Base-by-base conservation (phyloP, 1,139 yeast genomes). In the Yamadazyma sp. region DNA sequence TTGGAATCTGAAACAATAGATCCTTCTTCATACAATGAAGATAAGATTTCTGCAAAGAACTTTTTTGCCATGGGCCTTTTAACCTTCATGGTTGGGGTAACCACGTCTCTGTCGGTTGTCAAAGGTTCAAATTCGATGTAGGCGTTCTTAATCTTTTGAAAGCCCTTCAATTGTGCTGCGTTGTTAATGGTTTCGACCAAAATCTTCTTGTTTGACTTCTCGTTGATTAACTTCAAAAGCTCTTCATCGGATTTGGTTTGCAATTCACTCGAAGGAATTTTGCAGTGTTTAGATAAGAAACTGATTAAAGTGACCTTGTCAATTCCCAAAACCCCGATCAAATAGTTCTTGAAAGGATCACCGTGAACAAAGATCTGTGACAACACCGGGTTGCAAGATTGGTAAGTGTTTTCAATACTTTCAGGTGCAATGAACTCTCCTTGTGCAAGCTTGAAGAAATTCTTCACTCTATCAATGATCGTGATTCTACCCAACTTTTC, bases 21-120 rank as follows among this genome's bases (percentile, higher is more conserved):
- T 10, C 77, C 92, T 54, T 85, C 88, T 5, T 62, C 65, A 53
- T 86, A 86, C 64, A 86, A 64, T n/a, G 53, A 56, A 5, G 70
- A 69, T 41, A 84, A 62, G n/a, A 62, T 65, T 1, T 59, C 51
- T 39, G 64, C 64, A 58, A 79, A 85, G 49, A 64, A 66, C 51
- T 73, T 74, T 27, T 72, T 63, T 9, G 87, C 86, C 32, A 71
- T 64, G 6, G 77, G 74, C 51, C 95, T 69, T 63, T 81, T 83
- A 46, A 84, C 73, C 63, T 86, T 86, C 56, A 85, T 62, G 2
- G 95, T 85, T 33, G 94, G 94, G 4, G 95, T 86, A 32, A 85
- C 62, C 11, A 80, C 77, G 38, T 80, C 83, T 44, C 79, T 77
- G 34, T 77, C 84, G 24, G 79, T 61, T 23, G 74, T 79, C 56